phyloP scores from a whole-genome alignment of 1,284 basidiomycete genomes.

The Amylostereum areolatum region DNA sequence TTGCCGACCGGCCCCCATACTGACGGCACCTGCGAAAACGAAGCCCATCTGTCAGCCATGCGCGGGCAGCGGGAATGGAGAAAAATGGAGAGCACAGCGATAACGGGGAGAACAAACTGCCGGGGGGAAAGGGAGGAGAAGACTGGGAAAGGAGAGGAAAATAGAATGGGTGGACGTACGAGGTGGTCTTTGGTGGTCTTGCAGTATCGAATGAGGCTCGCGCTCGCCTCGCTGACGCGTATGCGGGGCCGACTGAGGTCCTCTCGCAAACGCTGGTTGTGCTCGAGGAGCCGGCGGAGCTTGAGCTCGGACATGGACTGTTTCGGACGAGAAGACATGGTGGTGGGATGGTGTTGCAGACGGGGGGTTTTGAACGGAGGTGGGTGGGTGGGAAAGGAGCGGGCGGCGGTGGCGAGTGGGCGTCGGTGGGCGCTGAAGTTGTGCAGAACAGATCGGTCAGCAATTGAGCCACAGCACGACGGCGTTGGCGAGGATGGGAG shows the following conservation, averaged over 20 bases:
- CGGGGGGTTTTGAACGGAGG: too few species aligned
- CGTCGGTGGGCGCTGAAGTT: too few species aligned
- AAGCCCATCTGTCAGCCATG: too few species aligned
- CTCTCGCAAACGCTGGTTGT: constrained; percentile 87
- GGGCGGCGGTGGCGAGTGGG: too few species aligned
- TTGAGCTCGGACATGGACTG: constrained; percentile 97
- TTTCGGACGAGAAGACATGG: constrained; percentile 58
- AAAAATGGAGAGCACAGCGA: constrained; percentile 7
- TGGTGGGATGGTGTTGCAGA: constrained; percentile 12
- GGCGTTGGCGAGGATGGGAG: too few species aligned
- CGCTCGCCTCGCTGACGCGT: constrained; percentile 86
- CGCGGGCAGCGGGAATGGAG: too few species aligned
- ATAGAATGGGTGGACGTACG: constrained; percentile 38
- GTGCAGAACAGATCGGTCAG: too few species aligned
- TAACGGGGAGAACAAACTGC: background rate
- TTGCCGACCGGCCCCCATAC: constrained; percentile 91
- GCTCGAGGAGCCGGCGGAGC: constrained; percentile 87
- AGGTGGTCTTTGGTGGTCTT: constrained; percentile 86
- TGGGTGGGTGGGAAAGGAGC: too few species aligned
- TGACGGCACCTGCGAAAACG: constrained; percentile 61
- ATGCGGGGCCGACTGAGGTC: constrained; percentile 86
- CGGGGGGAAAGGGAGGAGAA: constrained; percentile 2
- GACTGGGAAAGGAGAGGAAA: background rate
- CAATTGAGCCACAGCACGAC: too few species aligned
- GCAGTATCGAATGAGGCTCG: constrained; percentile 86